Base-by-base conservation (phyloP, 257 asterid genomes). In the Solanum chiquidenum region DNA sequence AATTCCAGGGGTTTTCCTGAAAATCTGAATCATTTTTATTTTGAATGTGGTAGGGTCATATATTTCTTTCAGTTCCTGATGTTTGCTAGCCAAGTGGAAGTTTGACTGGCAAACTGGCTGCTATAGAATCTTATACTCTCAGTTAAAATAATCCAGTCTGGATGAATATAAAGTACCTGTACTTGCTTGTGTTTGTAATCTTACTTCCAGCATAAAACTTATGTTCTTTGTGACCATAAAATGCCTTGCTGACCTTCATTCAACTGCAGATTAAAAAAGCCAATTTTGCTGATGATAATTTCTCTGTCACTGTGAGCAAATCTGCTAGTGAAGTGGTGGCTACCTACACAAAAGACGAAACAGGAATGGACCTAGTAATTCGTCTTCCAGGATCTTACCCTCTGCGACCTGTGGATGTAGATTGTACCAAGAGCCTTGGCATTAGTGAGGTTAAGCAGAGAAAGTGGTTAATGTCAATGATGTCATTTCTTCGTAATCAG, bases 301-400 rank as follows among this genome's bases (percentile, higher is more conserved):
- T 97, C 94, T 94, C 99, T 31, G 90, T 97, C 58, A 93, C 92
- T 86, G 98, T 97, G 91, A 97, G 99, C 90, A 97, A 96, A 93
- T 92, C 98, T 85, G 99, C 99, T 77, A 93, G 94, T 93, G 99
- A 97, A 91, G 94, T 97, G 55, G 98, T 97, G 89, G 99, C 99
- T 62, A 97, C 99, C 76, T 97, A 97, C 88, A 95, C 97, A 5
- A 97, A 96, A 93, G 99, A 97, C 79, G 99, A 97, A 91, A 94
- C 99, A 9, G 96, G 97, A 87, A 97, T 97, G 98, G 99, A 95
- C 92, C 94, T 96, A 16, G 95, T 97, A 72, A 97, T 97, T 90
- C 99, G 94, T 85, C 98, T 97, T 93, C 99, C 99, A 88, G 95
- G 98, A 77, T 94, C 98, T 88, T 97, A 97, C 89, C 99, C 99